Conservation (phyloP, 768 basidiomycete genomes). For the Russula compacta region DNA sequence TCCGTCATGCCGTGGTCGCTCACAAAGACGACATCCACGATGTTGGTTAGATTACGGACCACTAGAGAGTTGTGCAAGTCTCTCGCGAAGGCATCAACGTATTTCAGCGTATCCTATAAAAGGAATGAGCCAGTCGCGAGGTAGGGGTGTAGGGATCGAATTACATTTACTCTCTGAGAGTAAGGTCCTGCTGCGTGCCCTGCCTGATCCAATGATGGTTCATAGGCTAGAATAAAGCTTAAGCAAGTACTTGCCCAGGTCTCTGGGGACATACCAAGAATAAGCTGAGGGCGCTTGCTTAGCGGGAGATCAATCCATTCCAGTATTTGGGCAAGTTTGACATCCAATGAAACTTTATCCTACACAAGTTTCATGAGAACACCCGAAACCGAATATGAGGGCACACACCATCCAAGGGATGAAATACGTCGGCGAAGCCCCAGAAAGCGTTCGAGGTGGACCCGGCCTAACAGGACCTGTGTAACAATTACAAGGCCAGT, state of each 20-base stretch:
- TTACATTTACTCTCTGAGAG: slow-evolving; percentile 62
- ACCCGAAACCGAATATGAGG: neutral
- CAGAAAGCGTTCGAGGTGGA: slow-evolving; percentile 60
- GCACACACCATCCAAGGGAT: slow-evolving; percentile 61
- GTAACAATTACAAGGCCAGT: neutral
- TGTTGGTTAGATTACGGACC: slow-evolving; percentile 66
- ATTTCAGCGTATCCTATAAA: slow-evolving; percentile 47
- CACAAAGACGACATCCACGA: slow-evolving; percentile 85
- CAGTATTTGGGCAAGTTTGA: slow-evolving; percentile 71
- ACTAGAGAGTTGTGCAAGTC: slow-evolving; percentile 55
- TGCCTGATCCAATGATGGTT: slow-evolving; percentile 80
- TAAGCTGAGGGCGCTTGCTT: slow-evolving; percentile 63
- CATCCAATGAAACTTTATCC: slow-evolving; percentile 54
- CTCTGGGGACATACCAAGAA: slow-evolving; percentile 44
- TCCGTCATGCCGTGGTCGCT: slow-evolving; percentile 90
- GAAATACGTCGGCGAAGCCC: slow-evolving; percentile 62
- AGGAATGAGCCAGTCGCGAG: neutral
- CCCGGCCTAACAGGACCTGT: slow-evolving; percentile 54
- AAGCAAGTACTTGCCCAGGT: slow-evolving; percentile 6
- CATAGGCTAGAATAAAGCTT: slow-evolving; percentile 47
- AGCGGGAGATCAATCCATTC: slow-evolving; percentile 76
- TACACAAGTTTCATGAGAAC: slow-evolving; percentile 6
- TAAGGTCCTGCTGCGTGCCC: slow-evolving; percentile 66
- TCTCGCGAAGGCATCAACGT: slow-evolving; percentile 68
- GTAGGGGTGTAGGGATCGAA: slow-evolving; percentile 21